Evolutionary conservation across 176 grass and related monocot genomes (phyloP).

Genomic region (Carex kokanica): DNA sequence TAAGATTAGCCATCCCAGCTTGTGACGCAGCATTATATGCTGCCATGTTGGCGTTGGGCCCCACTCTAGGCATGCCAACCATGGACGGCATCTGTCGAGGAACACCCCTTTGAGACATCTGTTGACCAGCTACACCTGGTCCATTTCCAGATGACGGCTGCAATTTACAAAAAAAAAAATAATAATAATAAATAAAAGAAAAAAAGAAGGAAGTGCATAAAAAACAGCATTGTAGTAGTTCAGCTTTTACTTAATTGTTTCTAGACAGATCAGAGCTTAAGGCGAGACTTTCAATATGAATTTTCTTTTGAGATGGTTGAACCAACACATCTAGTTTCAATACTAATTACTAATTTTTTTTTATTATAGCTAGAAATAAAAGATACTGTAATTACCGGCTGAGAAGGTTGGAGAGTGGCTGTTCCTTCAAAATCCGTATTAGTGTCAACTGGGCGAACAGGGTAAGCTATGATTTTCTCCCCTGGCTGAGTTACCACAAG

Average conservation of each 20-base stretch:
- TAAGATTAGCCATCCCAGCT: constrained; percentile 57
- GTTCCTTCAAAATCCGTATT: constrained; percentile 98
- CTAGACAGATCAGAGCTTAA: not conserved
- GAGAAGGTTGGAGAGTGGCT: constrained; percentile 79
- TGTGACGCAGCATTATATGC: constrained; percentile 66
- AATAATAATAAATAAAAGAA: not conserved
- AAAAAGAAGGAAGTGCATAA: not conserved
- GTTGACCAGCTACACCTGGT: constrained; percentile 42
- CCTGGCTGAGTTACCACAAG: constrained; percentile 72
- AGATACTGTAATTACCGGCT: constrained; percentile 49
- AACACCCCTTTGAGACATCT: constrained; percentile 49
- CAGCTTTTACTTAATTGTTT: not conserved
- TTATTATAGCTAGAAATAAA: constrained; percentile 7
- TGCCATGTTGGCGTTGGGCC: constrained; percentile 45
- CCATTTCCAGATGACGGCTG: constrained; percentile 71
- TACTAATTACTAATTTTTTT: not conserved
- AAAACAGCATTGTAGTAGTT: not conserved
- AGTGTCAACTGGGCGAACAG: constrained; percentile 88
- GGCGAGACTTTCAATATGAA: not conserved
- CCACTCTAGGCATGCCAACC: constrained; percentile 69
- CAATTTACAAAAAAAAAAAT: not conserved
- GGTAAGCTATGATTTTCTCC: constrained; percentile 75
- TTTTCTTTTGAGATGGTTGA: not conserved
- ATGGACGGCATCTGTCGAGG: constrained; percentile 72
- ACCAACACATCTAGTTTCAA: too few relatives aligned